Evolutionary conservation across 2,329 filamentous ascomycete species (phyloP), one percentile per base, ranked within the genome.

Genomic region (Xylaria sp.): DNA sequence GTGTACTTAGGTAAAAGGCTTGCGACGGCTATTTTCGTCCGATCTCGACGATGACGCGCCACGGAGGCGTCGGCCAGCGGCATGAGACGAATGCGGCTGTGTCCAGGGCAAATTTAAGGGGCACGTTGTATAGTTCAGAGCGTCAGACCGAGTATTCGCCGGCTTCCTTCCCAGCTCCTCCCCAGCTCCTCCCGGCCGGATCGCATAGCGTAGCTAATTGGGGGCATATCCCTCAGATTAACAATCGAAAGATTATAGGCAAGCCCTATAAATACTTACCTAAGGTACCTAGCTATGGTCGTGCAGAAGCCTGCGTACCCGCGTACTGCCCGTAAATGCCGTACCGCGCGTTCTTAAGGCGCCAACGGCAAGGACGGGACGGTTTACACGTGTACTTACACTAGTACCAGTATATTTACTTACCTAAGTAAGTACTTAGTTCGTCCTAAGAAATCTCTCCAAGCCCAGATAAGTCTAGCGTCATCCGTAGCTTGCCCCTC

Each of bases 51-150:
- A 43, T 53, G 57, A 57, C 49, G 52, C 60, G 51, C 60, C 62
- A 57, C 37, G 31, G 47, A 60, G 54, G 43, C 59, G 59, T 58
- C 46, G 59, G 58, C 17, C 54, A 47, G 44, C 33, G 40, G 47
- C 51, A 51, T 54, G 54, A 62, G 54, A 62, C 51, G 37, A 56
- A 47, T 49, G 47, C 35, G 54, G 58, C 58, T 43, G 33, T 56
- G 59, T 54, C 51, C 19, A 44, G 21, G 52, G 35, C 25, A 43
- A 51, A 62, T 47, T 49, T 27, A 48, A 54, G 43, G 59, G 59
- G 54, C 53, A 53, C 27, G 43, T 5, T 33, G n/a, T 49, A 41
- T 25, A 41, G 19, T 15, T 57, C 29, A 37, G 44, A 35, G 15
- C 17, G 53, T 37, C 21, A 44, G 19, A 6, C 51, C 37, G 43